Percentiles rank a stretch among this genome's conserved stretches.
These are phyloP conservation scores for Ganoderma boninense DNA, from an alignment of 1,284 basidiomycete genomes.

Conservation along the genomic window DNA sequence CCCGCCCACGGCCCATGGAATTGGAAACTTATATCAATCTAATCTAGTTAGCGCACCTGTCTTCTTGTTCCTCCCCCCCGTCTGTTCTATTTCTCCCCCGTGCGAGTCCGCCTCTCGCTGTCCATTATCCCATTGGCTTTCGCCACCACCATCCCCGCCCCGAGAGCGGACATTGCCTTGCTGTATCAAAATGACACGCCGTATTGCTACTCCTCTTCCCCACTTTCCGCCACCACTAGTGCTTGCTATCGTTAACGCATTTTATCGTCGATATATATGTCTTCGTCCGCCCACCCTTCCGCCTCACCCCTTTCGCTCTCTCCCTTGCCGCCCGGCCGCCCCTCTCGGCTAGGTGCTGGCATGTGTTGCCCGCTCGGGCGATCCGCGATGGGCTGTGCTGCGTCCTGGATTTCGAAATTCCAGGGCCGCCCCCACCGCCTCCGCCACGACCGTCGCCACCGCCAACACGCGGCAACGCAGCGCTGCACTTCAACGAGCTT, in stretches of 20 bases:
- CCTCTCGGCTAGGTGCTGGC: not conserved
- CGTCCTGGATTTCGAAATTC: not conserved
- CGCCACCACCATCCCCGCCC: not conserved
- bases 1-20: slow-evolving; percentile 4
- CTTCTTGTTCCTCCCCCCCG: not conserved
- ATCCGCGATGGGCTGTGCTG: slow-evolving; percentile 10
- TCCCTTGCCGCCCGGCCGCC: not conserved
- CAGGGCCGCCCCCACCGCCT: slow-evolving; percentile 13
- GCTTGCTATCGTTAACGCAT: slow-evolving; percentile 35
- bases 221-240: slow-evolving; percentile 15
- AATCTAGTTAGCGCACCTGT: slow-evolving; percentile 8
- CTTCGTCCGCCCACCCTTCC: not conserved
- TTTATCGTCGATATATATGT: slow-evolving; percentile 10
- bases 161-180: slow-evolving; percentile 19
- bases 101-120: slow-evolving; percentile 2
- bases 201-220: slow-evolving; percentile 18
- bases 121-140: not conserved
- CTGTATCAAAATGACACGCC: slow-evolving; percentile 33
- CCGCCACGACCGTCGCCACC: not conserved
- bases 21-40: slow-evolving; percentile 24
- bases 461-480: slow-evolving; percentile 2
- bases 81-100: slow-evolving; percentile 1
- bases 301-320: not conserved
- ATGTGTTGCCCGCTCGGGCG: slow-evolving; percentile 5
- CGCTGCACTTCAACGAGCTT: not conserved